These are phyloP conservation scores for Beta corolliflora DNA, from an alignment of 179 eudicot species.

Conservation along the genomic window DNA sequence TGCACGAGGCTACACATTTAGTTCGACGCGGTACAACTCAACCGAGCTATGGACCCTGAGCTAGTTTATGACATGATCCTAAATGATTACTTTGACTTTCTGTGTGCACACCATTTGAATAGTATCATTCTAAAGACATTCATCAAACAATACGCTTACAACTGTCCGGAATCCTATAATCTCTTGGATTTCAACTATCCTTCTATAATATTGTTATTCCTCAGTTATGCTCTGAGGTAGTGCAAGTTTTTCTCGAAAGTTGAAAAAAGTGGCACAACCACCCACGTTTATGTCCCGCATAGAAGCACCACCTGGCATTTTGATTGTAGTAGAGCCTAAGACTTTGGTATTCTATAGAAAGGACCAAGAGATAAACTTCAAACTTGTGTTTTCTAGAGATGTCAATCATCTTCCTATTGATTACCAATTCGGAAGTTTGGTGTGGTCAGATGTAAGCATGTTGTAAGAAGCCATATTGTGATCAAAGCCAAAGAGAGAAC, in stretches of 20 bases:
- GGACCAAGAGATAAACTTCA: constrained; percentile 20
- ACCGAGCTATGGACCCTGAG: not conserved
- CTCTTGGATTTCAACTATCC: constrained; percentile 25
- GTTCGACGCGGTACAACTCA: constrained; percentile 34
- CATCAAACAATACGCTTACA: not conserved
- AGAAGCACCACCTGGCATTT: constrained; percentile 13
- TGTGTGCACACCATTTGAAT: constrained; percentile 24
- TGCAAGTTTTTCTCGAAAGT: constrained; percentile 17
- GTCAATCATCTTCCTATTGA: constrained; percentile 2
- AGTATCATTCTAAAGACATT: not conserved
- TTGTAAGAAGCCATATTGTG: constrained; percentile 26
- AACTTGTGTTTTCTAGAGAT: constrained; percentile 6
- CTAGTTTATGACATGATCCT: constrained; percentile 28
- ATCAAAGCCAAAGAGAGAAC: not conserved
- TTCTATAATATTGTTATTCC: constrained; percentile 15
- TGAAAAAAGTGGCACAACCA: not conserved
- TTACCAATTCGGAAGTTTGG: constrained; percentile 23
- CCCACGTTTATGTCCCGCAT: constrained; percentile 15
- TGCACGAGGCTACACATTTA: constrained; percentile 31
- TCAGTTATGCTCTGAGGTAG: not conserved
- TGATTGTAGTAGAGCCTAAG: constrained; percentile 22
- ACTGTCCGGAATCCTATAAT: constrained; percentile 7
- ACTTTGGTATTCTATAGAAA: constrained; percentile 2
- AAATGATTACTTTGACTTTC: constrained; percentile 31
- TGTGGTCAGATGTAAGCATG: constrained; percentile 32